Evolutionary conservation across 2,329 filamentous ascomycete genomes (phyloP), one percentile per base, ranked within the genome.

Genomic region (Colletotrichum cereale): DNA sequence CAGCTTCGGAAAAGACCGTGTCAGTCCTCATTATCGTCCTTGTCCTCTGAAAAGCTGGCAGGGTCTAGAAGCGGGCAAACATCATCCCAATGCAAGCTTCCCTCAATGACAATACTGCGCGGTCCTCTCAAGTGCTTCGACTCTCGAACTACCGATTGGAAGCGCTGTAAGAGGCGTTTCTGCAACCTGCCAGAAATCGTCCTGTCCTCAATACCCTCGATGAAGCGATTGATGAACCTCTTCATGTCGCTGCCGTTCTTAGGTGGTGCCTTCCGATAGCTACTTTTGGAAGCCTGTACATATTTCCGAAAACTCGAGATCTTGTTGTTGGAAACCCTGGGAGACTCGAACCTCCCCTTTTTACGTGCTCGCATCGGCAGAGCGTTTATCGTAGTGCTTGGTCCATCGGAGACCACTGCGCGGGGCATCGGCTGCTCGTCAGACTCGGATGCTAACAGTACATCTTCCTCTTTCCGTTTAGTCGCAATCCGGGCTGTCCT

Each of bases 231-330:
- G 11, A 63, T 63, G 26, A 55, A 63, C 24, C 36, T 26, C 21
- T 31, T 63, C 61, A 63, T 52, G 6, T 63, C 48, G 48, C 24
- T 52, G 18, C 48, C 34, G 14, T 42, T 63, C 18, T 48, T 63
- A 3, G 12, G 48, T 6, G 47, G 36, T 3, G 47, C 12, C 36
- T 29, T 26, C 11, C 5, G 26, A 14, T 63, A 63, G 34, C 26
- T 40, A 2, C 42, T 36, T 26, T 31, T 44, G 10, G 38, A 52
- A 31, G 24, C 11, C 24, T 55, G 48, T 21, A 40, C 38, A 26
- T 63, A 44, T 31, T 21, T 63, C 26, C 24, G 48, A 16, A 63
- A 55, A 50, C 3, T 14, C 26, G 29, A 21, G 3, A 34, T 31
- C 11, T 14, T 50, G 14, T 14, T 26, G 6, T 63, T 55, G 12